These are phyloP conservation scores for Leccinum brunneo-olivaceum DNA, from an alignment of 1,284 basidiomycete genomes.

Conservation along the genomic window DNA sequence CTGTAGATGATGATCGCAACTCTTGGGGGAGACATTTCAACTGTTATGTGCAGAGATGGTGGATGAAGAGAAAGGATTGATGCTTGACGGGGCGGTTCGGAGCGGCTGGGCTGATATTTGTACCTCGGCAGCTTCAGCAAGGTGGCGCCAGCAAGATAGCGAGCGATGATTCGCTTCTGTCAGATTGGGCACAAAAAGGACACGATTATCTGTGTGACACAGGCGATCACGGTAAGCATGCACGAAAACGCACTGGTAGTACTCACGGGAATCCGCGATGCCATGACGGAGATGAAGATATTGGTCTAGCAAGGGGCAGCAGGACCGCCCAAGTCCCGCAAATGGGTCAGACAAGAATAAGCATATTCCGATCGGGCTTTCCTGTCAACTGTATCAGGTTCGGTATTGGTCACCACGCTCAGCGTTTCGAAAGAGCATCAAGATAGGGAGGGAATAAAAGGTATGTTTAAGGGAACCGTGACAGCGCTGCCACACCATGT, in stretches of 20 bases:
- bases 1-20: conserved; percentile 46
- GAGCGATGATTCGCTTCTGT: conserved; percentile 1
- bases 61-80: not conserved
- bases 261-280: conserved; percentile 14
- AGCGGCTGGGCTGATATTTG: conserved; percentile 14
- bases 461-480: not conserved
- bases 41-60: not conserved
- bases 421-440: no score
- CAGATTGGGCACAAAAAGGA: conserved; percentile 9
- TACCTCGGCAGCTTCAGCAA: conserved; percentile 1
- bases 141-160: conserved; percentile 1
- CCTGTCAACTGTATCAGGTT: not conserved
- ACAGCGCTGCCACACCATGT: not conserved
- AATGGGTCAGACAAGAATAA: no score
- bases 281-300: not conserved
- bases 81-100: not conserved
- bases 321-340: not conserved
- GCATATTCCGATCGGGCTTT: not conserved
- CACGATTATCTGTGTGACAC: conserved; percentile 6
- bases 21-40: conserved; percentile 25
- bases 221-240: conserved; percentile 1
- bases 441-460: not conserved
- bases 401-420: no score
- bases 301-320: not conserved
- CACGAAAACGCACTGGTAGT: conserved; percentile 9